Percentiles rank a stretch among this genome's conserved stretches.
Evolutionary conservation across 2,329 filamentous ascomycete genomes (phyloP).

Genomic region (Parastagonospora nodorum): DNA sequence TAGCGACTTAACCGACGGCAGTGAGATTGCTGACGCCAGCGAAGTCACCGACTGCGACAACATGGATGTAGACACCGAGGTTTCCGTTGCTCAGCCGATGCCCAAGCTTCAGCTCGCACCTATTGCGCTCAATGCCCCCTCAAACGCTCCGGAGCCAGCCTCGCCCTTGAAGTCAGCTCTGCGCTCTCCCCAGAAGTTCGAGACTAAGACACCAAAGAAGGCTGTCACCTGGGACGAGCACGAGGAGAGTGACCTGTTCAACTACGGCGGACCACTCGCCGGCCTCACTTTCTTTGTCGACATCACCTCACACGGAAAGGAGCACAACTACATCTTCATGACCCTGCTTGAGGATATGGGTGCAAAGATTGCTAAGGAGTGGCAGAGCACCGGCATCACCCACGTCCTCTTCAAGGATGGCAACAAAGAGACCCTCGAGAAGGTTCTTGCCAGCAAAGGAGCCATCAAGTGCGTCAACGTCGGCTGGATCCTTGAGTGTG

Average conservation of each 20-base stretch:
- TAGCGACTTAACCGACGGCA: slow-evolving; percentile 19
- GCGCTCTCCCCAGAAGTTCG: slow-evolving; percentile 42
- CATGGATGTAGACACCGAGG: slow-evolving; percentile 17
- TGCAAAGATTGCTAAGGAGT: slow-evolving; percentile 71
- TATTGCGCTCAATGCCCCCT: slow-evolving; percentile 14
- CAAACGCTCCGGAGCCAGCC: slow-evolving; percentile 16
- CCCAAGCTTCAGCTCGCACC: slow-evolving; percentile 23
- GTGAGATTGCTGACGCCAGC: slow-evolving; percentile 17
- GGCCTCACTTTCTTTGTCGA: slow-evolving; percentile 83
- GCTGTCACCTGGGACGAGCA: slow-evolving; percentile 40
- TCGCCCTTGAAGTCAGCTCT: slow-evolving; percentile 42
- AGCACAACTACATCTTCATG: slow-evolving; percentile 66
- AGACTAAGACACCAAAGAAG: slow-evolving; percentile 44
- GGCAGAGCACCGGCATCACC: slow-evolving; percentile 76
- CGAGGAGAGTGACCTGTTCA: slow-evolving; percentile 26
- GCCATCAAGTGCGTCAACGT: slow-evolving; percentile 86
- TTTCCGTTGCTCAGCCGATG: slow-evolving; percentile 9
- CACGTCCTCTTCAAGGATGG: slow-evolving; percentile 93
- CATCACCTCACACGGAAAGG: slow-evolving; percentile 76
- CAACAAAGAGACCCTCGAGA: slow-evolving; percentile 77
- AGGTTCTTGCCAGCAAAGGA: slow-evolving; percentile 72
- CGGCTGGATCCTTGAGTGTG: slow-evolving; percentile 77
- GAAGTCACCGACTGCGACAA: slow-evolving; percentile 17
- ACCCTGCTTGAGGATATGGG: slow-evolving; percentile 82
- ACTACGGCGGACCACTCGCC: slow-evolving; percentile 31